phyloP scores from a whole-genome alignment of 2,329 filamentous ascomycete genomes.

The Fusarium sterilihyphosum region DNA sequence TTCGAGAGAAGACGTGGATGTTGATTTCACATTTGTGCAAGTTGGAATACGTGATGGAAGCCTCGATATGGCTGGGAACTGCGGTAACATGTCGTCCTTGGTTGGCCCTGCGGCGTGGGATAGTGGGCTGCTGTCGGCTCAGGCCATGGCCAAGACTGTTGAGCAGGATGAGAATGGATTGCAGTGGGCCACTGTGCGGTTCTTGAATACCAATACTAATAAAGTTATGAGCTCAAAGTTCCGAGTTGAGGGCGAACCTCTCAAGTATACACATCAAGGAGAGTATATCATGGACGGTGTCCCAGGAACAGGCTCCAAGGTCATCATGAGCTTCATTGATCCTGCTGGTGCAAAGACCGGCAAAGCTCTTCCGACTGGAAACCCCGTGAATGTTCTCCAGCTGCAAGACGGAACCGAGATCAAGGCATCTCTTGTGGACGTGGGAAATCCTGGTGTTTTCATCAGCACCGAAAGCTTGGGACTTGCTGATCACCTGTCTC shows the following conservation, averaged over 20 bases:
- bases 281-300: constrained; percentile 73
- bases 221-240: constrained; percentile 71
- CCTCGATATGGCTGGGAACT: constrained; percentile 76
- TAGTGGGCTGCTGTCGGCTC: constrained; percentile 39
- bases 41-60: constrained; percentile 69
- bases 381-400: constrained; percentile 60
- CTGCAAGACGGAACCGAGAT: constrained; percentile 49
- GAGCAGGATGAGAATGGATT: constrained; percentile 40
- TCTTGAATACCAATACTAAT: constrained; percentile 77
- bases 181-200: constrained; percentile 60
- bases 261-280: constrained; percentile 51
- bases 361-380: constrained; percentile 60
- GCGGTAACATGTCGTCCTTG: constrained; percentile 77
- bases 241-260: constrained; percentile 53
- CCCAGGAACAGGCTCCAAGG: constrained; percentile 63
- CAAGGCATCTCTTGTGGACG: constrained; percentile 68
- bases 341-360: constrained; percentile 73
- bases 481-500: constrained; percentile 56
- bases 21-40: constrained; percentile 78
- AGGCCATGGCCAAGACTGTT: constrained; percentile 9
- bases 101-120: constrained; percentile 65
- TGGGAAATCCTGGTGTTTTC: constrained; percentile 72
- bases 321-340: constrained; percentile 69
- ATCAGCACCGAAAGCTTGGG: constrained; percentile 63
- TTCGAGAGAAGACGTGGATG: constrained; percentile 59